phyloP scores from a whole-genome alignment of 768 basidiomycete genomes.

The Inosperma sp. region DNA sequence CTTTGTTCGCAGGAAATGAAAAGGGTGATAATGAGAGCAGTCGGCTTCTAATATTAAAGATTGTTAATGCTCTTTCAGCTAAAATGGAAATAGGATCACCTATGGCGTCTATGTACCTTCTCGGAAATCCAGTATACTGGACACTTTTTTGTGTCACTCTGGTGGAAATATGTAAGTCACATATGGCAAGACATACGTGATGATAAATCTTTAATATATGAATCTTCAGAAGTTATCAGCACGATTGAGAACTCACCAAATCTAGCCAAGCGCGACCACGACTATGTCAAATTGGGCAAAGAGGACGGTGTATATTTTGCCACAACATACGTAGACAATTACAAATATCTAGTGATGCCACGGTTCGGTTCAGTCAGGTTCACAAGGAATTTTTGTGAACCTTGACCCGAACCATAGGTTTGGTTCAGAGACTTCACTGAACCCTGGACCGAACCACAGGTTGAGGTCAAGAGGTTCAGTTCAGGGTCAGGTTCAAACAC shows the following conservation, averaged over 20 bases:
- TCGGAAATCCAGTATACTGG: constrained; percentile 30
- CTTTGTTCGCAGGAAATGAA: constrained; percentile 8
- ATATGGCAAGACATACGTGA: neutral
- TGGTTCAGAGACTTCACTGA: too few species aligned
- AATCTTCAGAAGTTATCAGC: too few species aligned
- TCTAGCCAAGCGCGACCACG: too few species aligned
- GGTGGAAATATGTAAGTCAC: constrained; percentile 27
- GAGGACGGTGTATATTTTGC: constrained; percentile 17
- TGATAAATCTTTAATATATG: too few species aligned
- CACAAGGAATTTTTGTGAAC: too few species aligned
- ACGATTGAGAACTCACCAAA: neutral
- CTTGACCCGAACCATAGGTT: too few species aligned
- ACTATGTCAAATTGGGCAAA: constrained; percentile 22
- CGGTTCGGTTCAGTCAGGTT: too few species aligned
- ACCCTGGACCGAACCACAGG: too few species aligned
- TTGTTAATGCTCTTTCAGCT: constrained; percentile 27
- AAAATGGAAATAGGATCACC: constrained; percentile 30
- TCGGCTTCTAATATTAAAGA: constrained; percentile 19
- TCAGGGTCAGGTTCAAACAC: too few species aligned
- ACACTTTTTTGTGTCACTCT: constrained; percentile 26
- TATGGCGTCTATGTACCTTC: constrained; percentile 23
- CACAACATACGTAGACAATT: constrained; percentile 29
- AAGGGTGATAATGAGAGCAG: constrained; percentile 5
- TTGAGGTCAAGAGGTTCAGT: too few species aligned
- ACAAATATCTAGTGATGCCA: too few species aligned